Evolutionary conservation across 768 basidiomycete genomes (phyloP), one percentile per base, ranked within the genome.

Genomic region (Xerocomellus intermedius): DNA sequence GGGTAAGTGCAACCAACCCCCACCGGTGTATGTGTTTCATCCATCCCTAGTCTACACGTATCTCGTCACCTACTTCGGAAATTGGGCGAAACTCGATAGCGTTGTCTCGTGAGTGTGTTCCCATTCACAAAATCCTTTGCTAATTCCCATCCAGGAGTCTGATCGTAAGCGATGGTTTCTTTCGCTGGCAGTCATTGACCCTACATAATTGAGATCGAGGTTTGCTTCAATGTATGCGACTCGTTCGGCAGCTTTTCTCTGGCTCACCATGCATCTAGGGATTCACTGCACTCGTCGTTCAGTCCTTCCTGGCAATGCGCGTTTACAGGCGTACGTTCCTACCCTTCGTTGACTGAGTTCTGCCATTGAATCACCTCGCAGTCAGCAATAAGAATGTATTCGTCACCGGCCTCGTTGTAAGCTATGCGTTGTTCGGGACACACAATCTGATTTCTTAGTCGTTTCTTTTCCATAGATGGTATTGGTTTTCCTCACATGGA

Each of bases 261-360:
- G 19, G 5, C 43, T 57, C 43, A 66, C 47, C 38, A 43, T 21
- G 12, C 10, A 7, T 35, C 12, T 32, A 68, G 66, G 61, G 75
- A 26, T 64, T 82, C 28, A 83, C 80, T 14, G 78, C 77, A 7
- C 69, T 75, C 35, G 64, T 82, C 28, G 83, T 84, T 4, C 84
- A 85, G 68, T 74, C 79, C 36, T 84, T 83, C 68, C 75, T 82
- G 56, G 65, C 75, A 2, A 67, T 75, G 57, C 79, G 82, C 1
- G 73, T 84, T 1, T 83, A 77, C 73, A 73, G 64, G 42, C 61
- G 79, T 80, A 61, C 51, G 79, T 69, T 39, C 38, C 28, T n/a
- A 17, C n/a, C 14, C 8, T 21, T 42, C 16, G 1, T 38, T 49
- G 14, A 8, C 6, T 17, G n/a, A 19, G 6, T 13, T 9, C 32